phyloP scores from a whole-genome alignment of 176 grass and related monocot genomes.

The Alloteropsis semialata region DNA sequence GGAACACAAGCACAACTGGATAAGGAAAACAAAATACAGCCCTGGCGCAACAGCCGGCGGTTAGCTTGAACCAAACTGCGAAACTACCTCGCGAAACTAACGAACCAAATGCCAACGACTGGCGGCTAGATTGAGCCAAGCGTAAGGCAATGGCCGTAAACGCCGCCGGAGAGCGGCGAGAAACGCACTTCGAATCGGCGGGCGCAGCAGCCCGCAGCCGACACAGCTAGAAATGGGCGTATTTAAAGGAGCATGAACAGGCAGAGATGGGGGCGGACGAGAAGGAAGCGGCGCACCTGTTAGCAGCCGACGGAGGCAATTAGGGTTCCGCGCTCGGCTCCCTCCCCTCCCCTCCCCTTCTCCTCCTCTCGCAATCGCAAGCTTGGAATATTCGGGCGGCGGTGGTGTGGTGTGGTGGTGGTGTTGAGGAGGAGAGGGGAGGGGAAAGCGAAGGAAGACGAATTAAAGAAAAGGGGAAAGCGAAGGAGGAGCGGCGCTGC shows the following conservation, averaged over 20 bases:
- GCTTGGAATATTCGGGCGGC: constrained; percentile 32
- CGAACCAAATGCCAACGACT: not conserved
- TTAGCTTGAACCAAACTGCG: not conserved
- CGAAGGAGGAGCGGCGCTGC: too few relatives aligned
- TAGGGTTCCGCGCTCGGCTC: not conserved
- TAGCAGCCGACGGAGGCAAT: not conserved
- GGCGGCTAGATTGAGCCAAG: not conserved
- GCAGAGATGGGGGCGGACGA: too few relatives aligned
- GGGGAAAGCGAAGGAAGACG: constrained; percentile 20
- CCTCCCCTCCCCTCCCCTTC: not conserved
- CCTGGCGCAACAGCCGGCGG: not conserved
- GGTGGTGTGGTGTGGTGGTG: not conserved
- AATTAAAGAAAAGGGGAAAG: too few relatives aligned
- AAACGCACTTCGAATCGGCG: not conserved
- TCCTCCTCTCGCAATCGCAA: constrained; percentile 2
- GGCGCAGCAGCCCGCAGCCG: not conserved
- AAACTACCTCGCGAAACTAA: not conserved
- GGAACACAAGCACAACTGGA: not conserved
- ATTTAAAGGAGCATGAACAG: not conserved
- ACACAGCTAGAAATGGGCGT: not conserved
- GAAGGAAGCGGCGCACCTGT: not conserved
- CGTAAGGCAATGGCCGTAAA: not conserved
- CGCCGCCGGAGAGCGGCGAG: not conserved
- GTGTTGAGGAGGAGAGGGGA: not conserved
- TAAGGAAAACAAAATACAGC: not conserved